A percentile compares a stretch with the other conserved stretches of the same genome.
These are phyloP conservation scores for Cryptococcus jaspeensis DNA, from an alignment of 1,284 basidiomycete species.

Conservation along the genomic window DNA sequence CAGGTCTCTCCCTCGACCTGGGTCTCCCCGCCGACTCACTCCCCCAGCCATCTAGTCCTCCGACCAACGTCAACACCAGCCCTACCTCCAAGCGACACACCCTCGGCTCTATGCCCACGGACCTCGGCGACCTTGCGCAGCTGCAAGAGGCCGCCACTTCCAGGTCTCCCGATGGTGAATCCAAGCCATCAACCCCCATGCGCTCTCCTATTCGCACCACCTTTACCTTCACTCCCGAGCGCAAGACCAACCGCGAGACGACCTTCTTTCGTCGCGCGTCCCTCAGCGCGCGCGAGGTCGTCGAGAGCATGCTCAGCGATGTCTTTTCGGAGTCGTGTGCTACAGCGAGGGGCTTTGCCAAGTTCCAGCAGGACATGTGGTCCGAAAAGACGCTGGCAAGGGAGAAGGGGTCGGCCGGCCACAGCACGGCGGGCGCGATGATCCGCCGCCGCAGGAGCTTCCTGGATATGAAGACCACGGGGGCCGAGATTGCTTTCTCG, in stretches of 20 bases:
- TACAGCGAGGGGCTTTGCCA: conserved; percentile 35
- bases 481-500: conserved; percentile 31
- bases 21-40: background rate
- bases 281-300: conserved; percentile 60
- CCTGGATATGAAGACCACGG: conserved; percentile 21
- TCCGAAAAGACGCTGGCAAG: too few species aligned
- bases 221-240: conserved; percentile 21
- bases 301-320: conserved; percentile 51
- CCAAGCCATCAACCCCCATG: conserved; percentile 11
- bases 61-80: background rate
- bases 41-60: background rate
- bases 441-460: conserved; percentile 41
- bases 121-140: conserved; percentile 3
- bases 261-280: conserved; percentile 70
- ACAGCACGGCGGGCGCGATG: conserved; percentile 10
- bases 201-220: conserved; percentile 23
- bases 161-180: background rate
- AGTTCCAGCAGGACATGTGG: too few species aligned
- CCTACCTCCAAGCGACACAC: conserved; percentile 33
- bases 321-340: conserved; percentile 51
- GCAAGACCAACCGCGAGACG: conserved; percentile 49
- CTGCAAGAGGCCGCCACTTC: background rate
- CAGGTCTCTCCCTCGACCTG: conserved; percentile 1
- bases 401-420: background rate
- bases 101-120: conserved; percentile 16